Evolutionary conservation across 2,329 filamentous ascomycete genomes (phyloP).

Genomic region (Sclerotinia sclerotiorum): DNA sequence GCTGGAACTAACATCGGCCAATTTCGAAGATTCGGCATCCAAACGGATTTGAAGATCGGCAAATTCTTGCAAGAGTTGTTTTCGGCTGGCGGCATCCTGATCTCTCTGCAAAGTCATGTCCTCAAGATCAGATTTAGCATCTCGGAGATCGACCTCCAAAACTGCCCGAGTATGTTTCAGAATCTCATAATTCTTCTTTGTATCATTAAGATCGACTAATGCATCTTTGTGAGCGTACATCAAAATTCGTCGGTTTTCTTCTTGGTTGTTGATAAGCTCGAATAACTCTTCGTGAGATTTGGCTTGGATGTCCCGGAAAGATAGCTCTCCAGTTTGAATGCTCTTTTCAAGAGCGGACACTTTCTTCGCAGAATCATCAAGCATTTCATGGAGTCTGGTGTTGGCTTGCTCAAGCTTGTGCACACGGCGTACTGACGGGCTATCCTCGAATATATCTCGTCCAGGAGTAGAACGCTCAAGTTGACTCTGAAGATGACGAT

Average conservation of each 20-base stretch:
- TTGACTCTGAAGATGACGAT: slow-evolving; percentile 86
- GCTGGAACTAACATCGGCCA: slow-evolving; percentile 80
- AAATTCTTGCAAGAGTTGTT: slow-evolving; percentile 86
- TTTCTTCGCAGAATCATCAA: slow-evolving; percentile 92
- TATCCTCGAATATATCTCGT: slow-evolving; percentile 68
- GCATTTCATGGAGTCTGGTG: slow-evolving; percentile 85
- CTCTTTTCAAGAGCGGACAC: slow-evolving; percentile 85
- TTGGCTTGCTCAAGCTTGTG: slow-evolving; percentile 93
- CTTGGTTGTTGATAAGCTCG: slow-evolving; percentile 88
- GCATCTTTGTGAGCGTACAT: slow-evolving; percentile 83
- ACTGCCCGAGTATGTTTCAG: slow-evolving; percentile 77
- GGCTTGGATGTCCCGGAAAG: slow-evolving; percentile 85
- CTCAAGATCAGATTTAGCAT: slow-evolving; percentile 77
- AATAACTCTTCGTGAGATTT: slow-evolving; percentile 93
- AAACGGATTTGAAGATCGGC: slow-evolving; percentile 90
- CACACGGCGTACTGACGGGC: slow-evolving; percentile 75
- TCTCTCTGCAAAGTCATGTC: slow-evolving; percentile 78
- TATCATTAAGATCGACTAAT: slow-evolving; percentile 79
- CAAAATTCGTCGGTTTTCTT: slow-evolving; percentile 79
- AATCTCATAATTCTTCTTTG: slow-evolving; percentile 83
- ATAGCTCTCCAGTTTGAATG: slow-evolving; percentile 82
- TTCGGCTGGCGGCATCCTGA: slow-evolving; percentile 83
- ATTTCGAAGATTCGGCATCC: slow-evolving; percentile 82
- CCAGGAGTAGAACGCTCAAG: slow-evolving; percentile 67
- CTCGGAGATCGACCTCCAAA: slow-evolving; percentile 83